A percentile compares a stretch with the other conserved stretches of the same genome.
phyloP scores from a whole-genome alignment of 73 alveolate genomes.

The Paramecium primaurelia region DNA sequence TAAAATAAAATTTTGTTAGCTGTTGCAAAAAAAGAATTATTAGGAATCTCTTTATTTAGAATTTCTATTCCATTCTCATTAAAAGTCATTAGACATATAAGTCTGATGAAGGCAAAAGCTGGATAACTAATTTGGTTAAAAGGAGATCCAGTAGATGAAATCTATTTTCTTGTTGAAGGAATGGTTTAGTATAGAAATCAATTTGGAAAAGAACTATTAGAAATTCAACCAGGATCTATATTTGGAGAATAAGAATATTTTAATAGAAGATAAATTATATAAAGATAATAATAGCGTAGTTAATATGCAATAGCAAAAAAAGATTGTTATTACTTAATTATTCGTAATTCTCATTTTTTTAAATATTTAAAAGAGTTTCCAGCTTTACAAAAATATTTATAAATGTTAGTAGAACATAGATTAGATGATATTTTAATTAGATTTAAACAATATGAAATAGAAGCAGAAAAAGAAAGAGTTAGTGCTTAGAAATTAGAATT shows the following conservation, averaged over 20 bases:
- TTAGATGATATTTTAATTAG: neutral
- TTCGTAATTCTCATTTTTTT: neutral
- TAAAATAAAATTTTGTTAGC: neutral
- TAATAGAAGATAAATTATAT: neutral
- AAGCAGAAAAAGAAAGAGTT: neutral
- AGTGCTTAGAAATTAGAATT: neutral
- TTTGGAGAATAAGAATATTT: slow-evolving; percentile 21
- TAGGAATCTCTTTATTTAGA: neutral
- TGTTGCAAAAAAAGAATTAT: neutral
- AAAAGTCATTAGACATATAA: neutral
- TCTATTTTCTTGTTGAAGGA: slow-evolving; percentile 25
- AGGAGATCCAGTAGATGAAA: slow-evolving; percentile 40
- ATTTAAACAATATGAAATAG: neutral
- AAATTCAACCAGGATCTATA: neutral
- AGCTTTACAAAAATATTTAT: neutral
- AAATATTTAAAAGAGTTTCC: neutral
- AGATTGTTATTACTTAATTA: neutral
- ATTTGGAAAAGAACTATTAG: neutral
- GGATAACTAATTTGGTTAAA: neutral
- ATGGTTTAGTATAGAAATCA: neutral
- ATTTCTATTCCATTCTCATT: neutral
- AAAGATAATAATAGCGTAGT: neutral
- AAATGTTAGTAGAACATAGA: neutral
- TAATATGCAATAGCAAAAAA: neutral
- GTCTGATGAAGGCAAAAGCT: neutral